Evolutionary conservation across 2,329 filamentous ascomycete species (phyloP), one percentile per base, ranked within the genome.

Genomic region (Cladophialophora yegresii): DNA sequence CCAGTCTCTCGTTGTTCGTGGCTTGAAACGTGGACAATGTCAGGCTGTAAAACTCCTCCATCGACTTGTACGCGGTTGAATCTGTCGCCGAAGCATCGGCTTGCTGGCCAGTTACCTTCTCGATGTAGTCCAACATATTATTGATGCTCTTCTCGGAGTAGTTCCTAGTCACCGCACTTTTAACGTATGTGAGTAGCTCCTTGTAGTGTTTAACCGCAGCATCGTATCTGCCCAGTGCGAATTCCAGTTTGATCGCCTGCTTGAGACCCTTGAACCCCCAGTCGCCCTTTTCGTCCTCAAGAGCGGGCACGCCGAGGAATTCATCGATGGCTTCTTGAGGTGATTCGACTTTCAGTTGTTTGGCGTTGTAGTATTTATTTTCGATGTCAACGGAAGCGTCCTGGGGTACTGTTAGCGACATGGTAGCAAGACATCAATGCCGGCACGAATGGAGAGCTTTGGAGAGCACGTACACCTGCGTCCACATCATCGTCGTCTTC

Each of bases 311-410:
- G 33, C 87, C 90, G n/a, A 98, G 81, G 73, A 99, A 99, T 76
- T 98, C 93, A 40, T 88, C 87, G 62, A 99, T 90, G 1, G 95
- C 95, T 71, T 92, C 92, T 73, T 95, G 87, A 0, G 93, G 92
- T 63, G 93, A 92, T 67, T 89, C 88, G 50, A 83, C 83, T 82
- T 98, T 99, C 75, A 96, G 88, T 80, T 98, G 93, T 80, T 99
- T 99, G 50, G 95, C 95, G 79, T 97, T 98, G 84, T 98, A 99
- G 82, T 99, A 99, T 80, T 96, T 97, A 82, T 99, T 99, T 77
- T 99, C 95, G 76, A 98, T 96, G 71, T 93, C 92, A 72, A 97
- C 90, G 76, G 97, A 92, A 63, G 89, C 92, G 33, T 85, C 87
- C 63, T 96, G 89, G 50, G 91, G 55, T 95, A 92, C 62, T 96